A percentile compares a stretch with the other conserved stretches of the same genome.
These are phyloP conservation scores for Naganishia albida DNA, from an alignment of 1,284 basidiomycete genomes.

Conservation along the genomic window DNA sequence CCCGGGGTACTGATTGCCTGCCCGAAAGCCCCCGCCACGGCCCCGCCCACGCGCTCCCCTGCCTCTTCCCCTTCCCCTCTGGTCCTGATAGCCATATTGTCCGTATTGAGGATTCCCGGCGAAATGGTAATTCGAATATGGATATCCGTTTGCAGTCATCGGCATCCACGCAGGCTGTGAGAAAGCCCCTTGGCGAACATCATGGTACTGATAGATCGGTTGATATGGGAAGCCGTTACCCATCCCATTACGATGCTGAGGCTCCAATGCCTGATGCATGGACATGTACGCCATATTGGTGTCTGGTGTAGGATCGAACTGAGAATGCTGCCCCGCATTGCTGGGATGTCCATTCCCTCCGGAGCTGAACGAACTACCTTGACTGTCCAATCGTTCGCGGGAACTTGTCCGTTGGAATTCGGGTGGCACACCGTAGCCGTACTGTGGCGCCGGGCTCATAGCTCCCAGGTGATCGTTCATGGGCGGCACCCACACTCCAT, in stretches of 20 bases:
- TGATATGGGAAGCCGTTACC: constrained; percentile 5
- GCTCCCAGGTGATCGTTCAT: background rate
- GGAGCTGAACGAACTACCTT: background rate
- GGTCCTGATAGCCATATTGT: constrained; percentile 25
- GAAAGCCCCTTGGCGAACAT: constrained; percentile 11
- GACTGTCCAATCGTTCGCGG: background rate
- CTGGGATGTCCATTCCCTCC: background rate
- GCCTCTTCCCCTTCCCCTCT: constrained; percentile 35
- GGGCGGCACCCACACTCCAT: background rate
- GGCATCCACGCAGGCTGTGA: constrained; percentile 3
- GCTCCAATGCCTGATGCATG: constrained; percentile 21
- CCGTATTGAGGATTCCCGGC: constrained; percentile 37
- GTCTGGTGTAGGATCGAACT: constrained; percentile 5
- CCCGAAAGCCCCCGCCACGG: background rate
- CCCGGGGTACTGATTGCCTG: background rate
- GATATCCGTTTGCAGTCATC: background rate
- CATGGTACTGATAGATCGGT: constrained; percentile 6
- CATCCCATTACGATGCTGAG: constrained; percentile 5
- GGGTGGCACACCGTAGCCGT: constrained; percentile 1
- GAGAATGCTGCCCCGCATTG: background rate
- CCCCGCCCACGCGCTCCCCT: background rate
- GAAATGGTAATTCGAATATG: background rate
- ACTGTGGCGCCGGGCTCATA: background rate
- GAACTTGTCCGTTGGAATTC: constrained; percentile 3
- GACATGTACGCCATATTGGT: constrained; percentile 24